These are phyloP conservation scores for Scheffersomyces segobiensis DNA, from an alignment of 1,139 yeast genomes.

Conservation along the genomic window DNA sequence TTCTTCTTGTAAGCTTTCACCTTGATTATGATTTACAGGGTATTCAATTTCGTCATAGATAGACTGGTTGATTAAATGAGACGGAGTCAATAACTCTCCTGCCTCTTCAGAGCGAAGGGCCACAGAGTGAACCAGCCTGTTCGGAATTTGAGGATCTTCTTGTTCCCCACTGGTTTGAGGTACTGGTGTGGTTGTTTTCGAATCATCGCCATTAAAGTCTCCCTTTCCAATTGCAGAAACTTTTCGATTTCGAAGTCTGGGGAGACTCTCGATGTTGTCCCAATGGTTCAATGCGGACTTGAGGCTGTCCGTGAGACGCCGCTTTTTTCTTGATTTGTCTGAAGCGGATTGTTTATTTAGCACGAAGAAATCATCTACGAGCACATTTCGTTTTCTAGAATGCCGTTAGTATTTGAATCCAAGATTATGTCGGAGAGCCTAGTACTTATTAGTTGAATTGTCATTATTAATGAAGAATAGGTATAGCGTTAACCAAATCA, in stretches of 20 bases:
- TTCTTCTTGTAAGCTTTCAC: slow-evolving; percentile 1
- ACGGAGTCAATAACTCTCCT: slow-evolving; percentile 3
- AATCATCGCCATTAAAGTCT: not conserved
- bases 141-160: not conserved
- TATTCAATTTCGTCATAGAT: slow-evolving; percentile 1
- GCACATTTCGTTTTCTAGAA: slow-evolving; percentile 15
- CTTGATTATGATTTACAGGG: not conserved
- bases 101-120: not conserved
- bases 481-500: too few species aligned
- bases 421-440: not conserved
- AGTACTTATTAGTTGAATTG: too few species aligned
- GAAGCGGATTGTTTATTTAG: slow-evolving; percentile 6
- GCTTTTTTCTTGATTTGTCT: slow-evolving; percentile 1
- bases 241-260: slow-evolving; percentile 16
- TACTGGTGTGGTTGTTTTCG: not conserved
- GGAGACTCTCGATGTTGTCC: slow-evolving; percentile 24
- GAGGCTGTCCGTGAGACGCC: slow-evolving; percentile 10
- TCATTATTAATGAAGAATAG: too few species aligned
- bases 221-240: not conserved
- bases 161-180: not conserved
- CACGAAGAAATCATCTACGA: slow-evolving; percentile 12
- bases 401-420: slow-evolving; percentile 10
- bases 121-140: not conserved
- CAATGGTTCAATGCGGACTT: slow-evolving; percentile 27
- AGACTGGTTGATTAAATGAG: slow-evolving; percentile 3